Percentiles rank a stretch among this genome's conserved stretches.
phyloP scores from a whole-genome alignment of 768 basidiomycete genomes.

The Russula earlei region DNA sequence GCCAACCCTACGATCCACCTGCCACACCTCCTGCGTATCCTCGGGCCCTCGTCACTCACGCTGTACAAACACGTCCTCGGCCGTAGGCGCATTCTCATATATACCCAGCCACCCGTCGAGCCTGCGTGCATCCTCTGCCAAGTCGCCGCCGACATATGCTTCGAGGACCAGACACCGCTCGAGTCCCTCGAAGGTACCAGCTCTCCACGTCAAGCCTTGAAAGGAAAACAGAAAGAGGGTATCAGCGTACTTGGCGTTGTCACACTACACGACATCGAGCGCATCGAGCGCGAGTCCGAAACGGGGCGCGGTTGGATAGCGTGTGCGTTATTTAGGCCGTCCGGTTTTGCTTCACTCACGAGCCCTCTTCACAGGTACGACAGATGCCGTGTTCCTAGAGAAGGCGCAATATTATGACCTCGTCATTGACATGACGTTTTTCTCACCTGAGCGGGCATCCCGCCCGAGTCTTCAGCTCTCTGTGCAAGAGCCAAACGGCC shows the following conservation, averaged over 20 bases:
- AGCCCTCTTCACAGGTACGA: conserved; percentile 41
- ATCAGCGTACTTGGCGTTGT: conserved; percentile 72
- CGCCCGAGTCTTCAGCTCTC: conserved; percentile 59
- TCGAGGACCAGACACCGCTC: conserved; percentile 29
- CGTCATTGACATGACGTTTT: conserved; percentile 68
- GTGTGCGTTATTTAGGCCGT: conserved; percentile 35
- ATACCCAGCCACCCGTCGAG: conserved; percentile 72
- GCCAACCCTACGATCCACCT: conserved; percentile 58
- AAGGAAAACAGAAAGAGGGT: conserved; percentile 38
- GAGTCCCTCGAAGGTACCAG: conserved; percentile 4
- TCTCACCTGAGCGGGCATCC: conserved; percentile 40
- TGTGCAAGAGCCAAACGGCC: conserved; percentile 33
- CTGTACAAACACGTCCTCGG: conserved; percentile 73
- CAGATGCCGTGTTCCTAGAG: conserved; percentile 78
- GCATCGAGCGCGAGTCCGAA: conserved; percentile 45
- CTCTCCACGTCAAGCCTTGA: conserved; percentile 20
- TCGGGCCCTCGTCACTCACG: conserved; percentile 71
- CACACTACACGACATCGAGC: conserved; percentile 63
- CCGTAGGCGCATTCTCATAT: conserved; percentile 66
- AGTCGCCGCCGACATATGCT: conserved; percentile 54
- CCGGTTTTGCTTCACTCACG: background rate
- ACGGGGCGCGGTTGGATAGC: conserved; percentile 74
- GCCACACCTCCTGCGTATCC: conserved; percentile 62
- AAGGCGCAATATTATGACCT: conserved; percentile 74
- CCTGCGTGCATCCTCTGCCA: conserved; percentile 63